Percentiles rank a stretch among this genome's conserved stretches.
phyloP scores from a whole-genome alignment of 2,329 filamentous ascomycete species.

The Orbilia ellipsospora region DNA sequence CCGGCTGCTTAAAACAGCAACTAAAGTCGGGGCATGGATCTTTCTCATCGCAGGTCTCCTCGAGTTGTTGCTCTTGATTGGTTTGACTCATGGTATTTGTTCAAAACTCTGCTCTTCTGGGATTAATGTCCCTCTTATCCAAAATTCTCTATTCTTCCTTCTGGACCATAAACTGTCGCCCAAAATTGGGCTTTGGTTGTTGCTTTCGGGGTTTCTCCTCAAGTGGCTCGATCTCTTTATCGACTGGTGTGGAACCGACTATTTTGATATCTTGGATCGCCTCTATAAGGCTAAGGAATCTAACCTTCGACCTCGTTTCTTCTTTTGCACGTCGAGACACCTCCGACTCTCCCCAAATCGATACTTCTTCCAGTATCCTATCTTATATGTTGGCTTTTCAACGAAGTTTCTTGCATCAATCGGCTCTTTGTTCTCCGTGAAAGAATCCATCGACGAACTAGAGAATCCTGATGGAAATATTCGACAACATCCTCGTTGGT shows the following conservation, averaged over 20 bases:
- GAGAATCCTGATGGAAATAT: conserved; percentile 60
- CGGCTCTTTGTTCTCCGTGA: conserved; percentile 69
- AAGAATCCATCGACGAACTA: conserved; percentile 60
- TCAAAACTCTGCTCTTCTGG: no score
- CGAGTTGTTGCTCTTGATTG: neutral
- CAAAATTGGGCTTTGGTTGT: neutral
- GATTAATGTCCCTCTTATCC: neutral
- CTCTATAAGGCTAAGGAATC: conserved; percentile 38
- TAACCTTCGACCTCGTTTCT: conserved; percentile 66
- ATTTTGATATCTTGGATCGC: conserved; percentile 57
- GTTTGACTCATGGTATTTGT: no score
- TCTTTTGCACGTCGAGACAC: conserved; percentile 75
- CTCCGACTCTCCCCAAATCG: conserved; percentile 74
- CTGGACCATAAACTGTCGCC: neutral
- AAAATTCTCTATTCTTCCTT: neutral
- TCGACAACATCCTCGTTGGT: conserved; percentile 59
- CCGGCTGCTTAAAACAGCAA: neutral
- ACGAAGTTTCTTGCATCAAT: conserved; percentile 71
- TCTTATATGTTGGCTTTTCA: conserved; percentile 75
- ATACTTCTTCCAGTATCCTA: conserved; percentile 77
- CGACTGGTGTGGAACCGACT: conserved; percentile 26
- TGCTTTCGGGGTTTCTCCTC: neutral
- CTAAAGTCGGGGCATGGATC: neutral
- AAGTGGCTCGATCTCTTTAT: conserved; percentile 7
- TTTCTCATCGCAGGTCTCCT: neutral